Conservation (phyloP, 2,329 filamentous ascomycete species). For the Cladophialophora carrionii region DNA sequence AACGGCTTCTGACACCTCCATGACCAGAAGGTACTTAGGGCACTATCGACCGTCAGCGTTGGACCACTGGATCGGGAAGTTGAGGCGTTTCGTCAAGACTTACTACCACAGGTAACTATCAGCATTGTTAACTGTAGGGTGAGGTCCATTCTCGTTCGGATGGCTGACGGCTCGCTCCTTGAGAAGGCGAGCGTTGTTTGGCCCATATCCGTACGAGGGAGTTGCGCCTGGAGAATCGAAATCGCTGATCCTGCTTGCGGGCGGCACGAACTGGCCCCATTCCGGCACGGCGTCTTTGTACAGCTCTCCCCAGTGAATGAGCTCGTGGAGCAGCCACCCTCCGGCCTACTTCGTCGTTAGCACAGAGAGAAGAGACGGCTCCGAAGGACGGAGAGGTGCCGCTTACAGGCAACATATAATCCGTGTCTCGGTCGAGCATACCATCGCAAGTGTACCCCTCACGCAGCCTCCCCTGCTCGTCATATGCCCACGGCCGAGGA, state of each 20-base stretch:
- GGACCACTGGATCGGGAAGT: too few species aligned
- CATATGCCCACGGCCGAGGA: neutral
- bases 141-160: neutral
- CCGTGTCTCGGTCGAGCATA: neutral
- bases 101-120: conserved; percentile 3
- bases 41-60: neutral
- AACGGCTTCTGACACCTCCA: neutral
- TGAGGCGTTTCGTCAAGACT: neutral
- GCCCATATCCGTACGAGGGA: neutral
- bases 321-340: neutral
- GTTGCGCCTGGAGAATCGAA: neutral
- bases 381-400: neutral
- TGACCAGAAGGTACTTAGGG: neutral
- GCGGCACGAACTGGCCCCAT: neutral
- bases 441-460: neutral
- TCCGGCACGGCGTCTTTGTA: neutral
- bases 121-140: neutral
- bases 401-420: neutral
- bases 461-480: neutral
- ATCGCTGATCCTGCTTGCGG: neutral
- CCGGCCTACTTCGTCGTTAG: neutral
- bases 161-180: neutral
- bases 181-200: neutral
- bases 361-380: neutral
- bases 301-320: neutral